Evolutionary conservation across 2,329 filamentous ascomycete genomes (phyloP).

Genomic region (Diaporthe eres): DNA sequence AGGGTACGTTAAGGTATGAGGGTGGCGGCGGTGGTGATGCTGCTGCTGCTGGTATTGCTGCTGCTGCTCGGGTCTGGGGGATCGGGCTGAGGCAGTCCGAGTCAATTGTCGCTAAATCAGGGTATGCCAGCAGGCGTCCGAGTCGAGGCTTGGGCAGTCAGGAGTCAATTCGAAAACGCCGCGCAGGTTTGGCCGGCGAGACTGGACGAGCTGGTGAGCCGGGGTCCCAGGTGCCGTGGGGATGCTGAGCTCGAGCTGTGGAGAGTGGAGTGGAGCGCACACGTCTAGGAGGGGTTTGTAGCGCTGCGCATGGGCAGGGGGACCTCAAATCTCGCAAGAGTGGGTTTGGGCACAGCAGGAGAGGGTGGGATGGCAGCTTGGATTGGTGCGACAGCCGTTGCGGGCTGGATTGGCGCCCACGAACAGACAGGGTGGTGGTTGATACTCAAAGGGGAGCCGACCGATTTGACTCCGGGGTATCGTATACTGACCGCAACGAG

Average conservation of each 20-base stretch:
- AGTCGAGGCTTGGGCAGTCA: constrained; percentile 34
- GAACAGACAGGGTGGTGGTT: constrained; percentile 5
- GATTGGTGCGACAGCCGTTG: constrained; percentile 35
- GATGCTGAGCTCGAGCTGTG: constrained; percentile 33
- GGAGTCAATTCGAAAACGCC: constrained; percentile 26
- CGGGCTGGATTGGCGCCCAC: constrained; percentile 26
- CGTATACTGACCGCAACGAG: background rate
- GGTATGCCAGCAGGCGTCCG: constrained; percentile 13
- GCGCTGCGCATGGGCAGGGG: constrained; percentile 32
- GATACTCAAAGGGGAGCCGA: constrained; percentile 12
- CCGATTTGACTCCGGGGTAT: constrained; percentile 26
- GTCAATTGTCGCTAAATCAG: constrained; percentile 37
- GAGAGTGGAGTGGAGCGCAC: constrained; percentile 31
- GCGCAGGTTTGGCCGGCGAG: constrained; percentile 30
- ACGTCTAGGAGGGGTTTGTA: constrained; percentile 29
- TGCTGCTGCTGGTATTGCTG: constrained; percentile 1
- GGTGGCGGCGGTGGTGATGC: background rate
- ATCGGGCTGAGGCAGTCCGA: constrained; percentile 33
- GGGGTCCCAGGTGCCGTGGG: constrained; percentile 34
- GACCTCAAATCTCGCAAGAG: constrained; percentile 33
- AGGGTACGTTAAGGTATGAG: background rate
- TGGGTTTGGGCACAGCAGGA: constrained; percentile 10
- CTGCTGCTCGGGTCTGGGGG: constrained; percentile 15
- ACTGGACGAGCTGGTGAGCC: constrained; percentile 22
- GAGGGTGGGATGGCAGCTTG: constrained; percentile 24